Evolutionary conservation across 495 filamentous ascomycete species (phyloP).

Genomic region (Ramalina peruviana): DNA sequence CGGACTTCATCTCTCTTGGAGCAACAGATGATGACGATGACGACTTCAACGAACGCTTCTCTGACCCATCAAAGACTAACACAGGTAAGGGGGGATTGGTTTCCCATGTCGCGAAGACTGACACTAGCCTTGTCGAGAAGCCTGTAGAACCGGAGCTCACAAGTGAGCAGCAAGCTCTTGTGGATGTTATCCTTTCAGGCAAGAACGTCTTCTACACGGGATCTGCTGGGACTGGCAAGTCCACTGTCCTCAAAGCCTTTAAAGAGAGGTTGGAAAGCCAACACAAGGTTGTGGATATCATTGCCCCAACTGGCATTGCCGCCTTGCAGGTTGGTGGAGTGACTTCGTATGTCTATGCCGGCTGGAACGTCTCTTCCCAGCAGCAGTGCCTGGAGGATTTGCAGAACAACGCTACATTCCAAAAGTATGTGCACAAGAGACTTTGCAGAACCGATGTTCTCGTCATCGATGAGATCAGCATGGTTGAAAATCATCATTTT

Average conservation of each 20-base stretch:
- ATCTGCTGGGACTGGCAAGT: constrained; percentile 47
- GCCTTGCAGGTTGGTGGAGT: constrained; percentile 39
- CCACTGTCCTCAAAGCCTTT: constrained; percentile 38
- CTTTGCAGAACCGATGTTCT: constrained; percentile 27
- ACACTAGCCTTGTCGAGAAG: too few relatives aligned
- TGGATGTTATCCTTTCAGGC: constrained; percentile 32
- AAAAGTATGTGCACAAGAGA: constrained; percentile 13
- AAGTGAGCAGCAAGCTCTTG: constrained; percentile 32
- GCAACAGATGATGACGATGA: background rate
- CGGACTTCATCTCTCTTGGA: background rate
- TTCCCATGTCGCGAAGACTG: too few relatives aligned
- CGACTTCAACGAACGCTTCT: too few relatives aligned
- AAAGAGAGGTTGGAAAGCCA: constrained; percentile 20
- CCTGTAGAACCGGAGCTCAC: constrained; percentile 19
- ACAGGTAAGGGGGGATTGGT: background rate
- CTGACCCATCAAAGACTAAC: background rate
- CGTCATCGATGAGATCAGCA: constrained; percentile 33
- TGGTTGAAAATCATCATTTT: constrained; percentile 42
- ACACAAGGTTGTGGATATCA: constrained; percentile 30
- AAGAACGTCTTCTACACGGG: constrained; percentile 50
- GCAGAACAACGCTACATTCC: background rate
- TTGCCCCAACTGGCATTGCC: constrained; percentile 43
- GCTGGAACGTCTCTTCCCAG: constrained; percentile 30
- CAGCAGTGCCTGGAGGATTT: constrained; percentile 18
- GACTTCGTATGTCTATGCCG: constrained; percentile 40